A percentile compares a stretch with the other conserved stretches of the same genome.
These are phyloP conservation scores for Fimicolochytrium jonesii DNA, from an alignment of 192 early-diverging fungal genomes.

Conservation along the genomic window DNA sequence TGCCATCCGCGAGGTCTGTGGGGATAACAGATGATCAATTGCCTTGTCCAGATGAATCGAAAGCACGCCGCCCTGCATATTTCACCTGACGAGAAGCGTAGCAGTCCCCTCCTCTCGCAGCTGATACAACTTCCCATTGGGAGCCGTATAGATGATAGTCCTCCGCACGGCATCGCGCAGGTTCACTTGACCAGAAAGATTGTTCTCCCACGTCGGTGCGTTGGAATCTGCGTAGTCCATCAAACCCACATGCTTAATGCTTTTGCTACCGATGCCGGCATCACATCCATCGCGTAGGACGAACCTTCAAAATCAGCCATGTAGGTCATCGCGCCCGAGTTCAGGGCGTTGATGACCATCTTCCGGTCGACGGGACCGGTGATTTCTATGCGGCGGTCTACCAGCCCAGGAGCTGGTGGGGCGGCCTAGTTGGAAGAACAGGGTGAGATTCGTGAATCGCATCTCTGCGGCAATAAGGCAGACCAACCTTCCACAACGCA, in stretches of 20 bases:
- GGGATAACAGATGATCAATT: background rate
- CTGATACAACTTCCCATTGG: slow-evolving; percentile 91
- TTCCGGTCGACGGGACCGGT: slow-evolving; percentile 96
- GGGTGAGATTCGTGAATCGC: no score
- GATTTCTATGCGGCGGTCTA: slow-evolving; percentile 92
- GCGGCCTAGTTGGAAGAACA: slow-evolving; percentile 57
- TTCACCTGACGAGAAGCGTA: slow-evolving; percentile 80
- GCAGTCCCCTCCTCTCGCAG: slow-evolving; percentile 84
- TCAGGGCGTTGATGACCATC: slow-evolving; percentile 99
- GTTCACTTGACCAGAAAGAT: slow-evolving; percentile 85
- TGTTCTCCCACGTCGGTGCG: slow-evolving; percentile 94
- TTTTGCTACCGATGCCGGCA: no score
- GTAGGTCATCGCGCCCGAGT: slow-evolving; percentile 86
- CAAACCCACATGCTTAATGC: no score
- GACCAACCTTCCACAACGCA: slow-evolving; percentile 72
- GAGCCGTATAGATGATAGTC: slow-evolving; percentile 77
- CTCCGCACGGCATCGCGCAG: slow-evolving; percentile 86
- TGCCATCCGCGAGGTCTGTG: slow-evolving; percentile 94
- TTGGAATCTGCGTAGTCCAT: slow-evolving; percentile 91
- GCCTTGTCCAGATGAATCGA: slow-evolving; percentile 1
- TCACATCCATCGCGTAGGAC: no score
- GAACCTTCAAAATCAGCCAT: slow-evolving; percentile 70
- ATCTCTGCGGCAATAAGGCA: background rate
- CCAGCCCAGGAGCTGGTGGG: slow-evolving; percentile 79
- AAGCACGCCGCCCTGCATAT: no score